Evolutionary conservation across 768 basidiomycete genomes (phyloP), one percentile per base, ranked within the genome.

Genomic region (Cystobasidium ongulense): DNA sequence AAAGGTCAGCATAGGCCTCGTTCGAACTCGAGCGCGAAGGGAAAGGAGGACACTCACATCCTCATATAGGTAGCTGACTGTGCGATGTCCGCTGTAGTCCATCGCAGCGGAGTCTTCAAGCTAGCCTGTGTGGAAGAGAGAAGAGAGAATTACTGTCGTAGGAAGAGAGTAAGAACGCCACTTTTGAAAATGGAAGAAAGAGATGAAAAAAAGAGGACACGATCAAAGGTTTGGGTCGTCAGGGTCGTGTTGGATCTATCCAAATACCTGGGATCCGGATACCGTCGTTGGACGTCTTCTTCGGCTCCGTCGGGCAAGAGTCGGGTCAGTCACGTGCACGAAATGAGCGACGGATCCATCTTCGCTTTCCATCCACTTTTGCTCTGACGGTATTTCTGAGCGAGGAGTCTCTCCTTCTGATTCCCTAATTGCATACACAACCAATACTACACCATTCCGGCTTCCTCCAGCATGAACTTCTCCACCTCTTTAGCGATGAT

Each of bases 401-500:
- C 39, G 7, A 41, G 8, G 39, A 41, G 18, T 7, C 39, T 41
- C 39, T 18, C 39, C 18, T 18, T 41, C 39, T 41, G 39, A 8
- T 18, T 41, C 7, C 18, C 39, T 41, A 39, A 39, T 7, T 39
- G 39, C 17, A 17, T 39, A 39, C 39, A 7, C 39, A 39, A 39
- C 31, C 53, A 7, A 57, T 7, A 23, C 53, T 31, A 31, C 46
- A 50, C 53, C 31, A 21, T 13, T 13, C 8, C 53, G 13, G 8
- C 21, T 29, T 31, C 38, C 67, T 74, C 66, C 50, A n/a, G 61
- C 74, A 79, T 29, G 43, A 77, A 79, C 53, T 36, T 23, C 65
- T 79, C 78, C 38, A 79, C 64, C 78, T 79, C 78, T 53, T 18
- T 10, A 31, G 73, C 23, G 25, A 79, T 78, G 8, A 71, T 53